Evolutionary conservation across 371 early-diverging fungal species (phyloP), one percentile per base, ranked within the genome.

Genomic region (Choanephora cucurbitarum): DNA sequence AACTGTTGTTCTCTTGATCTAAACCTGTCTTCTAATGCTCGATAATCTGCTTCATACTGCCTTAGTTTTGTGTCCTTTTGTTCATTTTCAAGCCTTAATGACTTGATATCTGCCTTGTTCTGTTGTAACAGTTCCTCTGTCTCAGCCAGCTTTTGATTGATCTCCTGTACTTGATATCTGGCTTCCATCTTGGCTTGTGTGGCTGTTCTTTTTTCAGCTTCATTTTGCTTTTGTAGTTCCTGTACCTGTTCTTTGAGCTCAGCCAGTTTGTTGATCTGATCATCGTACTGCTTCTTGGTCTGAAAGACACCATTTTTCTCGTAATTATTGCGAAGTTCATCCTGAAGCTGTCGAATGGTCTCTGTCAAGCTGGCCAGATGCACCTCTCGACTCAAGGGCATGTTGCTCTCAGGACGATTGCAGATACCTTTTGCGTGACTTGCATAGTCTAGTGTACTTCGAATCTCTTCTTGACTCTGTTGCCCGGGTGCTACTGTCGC

Each of bases 361-460:
- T 91, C 81, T 53, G 80, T 81, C 59, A 91, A 85, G 54, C 94
- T 93, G 53, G 89, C 83, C 58, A 90, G 86, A 9, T 95, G 95
- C 49, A 86, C 88, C 65, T 95, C 94, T 55, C 85, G 85, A 67
- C 94, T 92, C 52, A 86, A 88, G 4, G 54, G 54, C 62, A 88
- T 86, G 63, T 97, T 97, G 54, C 90, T 84, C 67, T 90, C 91
- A 0, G 97, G 97, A 54, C 89, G 87, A 63, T 98, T 98, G 55
- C 87, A 86, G 67, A 98, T 95, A 44, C 87, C 90, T 81, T 94
- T 98, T 19, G 99, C 97, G 22, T 94, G 83, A 62, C 85, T 89
- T 1, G 98, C 99, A 67, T 99, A 99, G 42, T 96, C 87, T 31
- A 99, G 80, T 0, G 99, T 99, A 50, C 89, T 91, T 34, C 92